phyloP scores from a whole-genome alignment of 129 eudicot species.

The Mikania micrantha region DNA sequence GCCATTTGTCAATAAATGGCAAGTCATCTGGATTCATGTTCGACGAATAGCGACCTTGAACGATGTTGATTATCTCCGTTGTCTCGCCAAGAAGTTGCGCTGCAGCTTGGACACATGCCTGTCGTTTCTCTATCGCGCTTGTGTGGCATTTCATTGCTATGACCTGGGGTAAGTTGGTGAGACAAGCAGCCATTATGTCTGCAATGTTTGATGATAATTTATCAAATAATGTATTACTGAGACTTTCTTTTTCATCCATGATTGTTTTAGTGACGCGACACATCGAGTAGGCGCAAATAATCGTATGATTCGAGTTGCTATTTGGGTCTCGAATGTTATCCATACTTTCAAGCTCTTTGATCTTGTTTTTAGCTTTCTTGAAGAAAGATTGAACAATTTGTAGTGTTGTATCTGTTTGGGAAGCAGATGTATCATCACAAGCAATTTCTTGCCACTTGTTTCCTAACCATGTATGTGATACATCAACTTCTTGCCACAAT shows the following conservation, averaged over 20 bases:
- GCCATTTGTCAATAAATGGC: background rate
- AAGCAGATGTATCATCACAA: background rate
- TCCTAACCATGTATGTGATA: background rate
- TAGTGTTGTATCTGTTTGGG: too few relatives aligned
- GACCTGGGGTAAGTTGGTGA: slow-evolving; percentile 2
- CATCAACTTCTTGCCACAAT: slow-evolving; percentile 1
- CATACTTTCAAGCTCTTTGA: background rate
- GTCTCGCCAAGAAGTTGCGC: slow-evolving; percentile 4
- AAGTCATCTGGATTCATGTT: background rate
- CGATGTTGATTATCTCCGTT: background rate
- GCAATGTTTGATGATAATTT: background rate
- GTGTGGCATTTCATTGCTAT: background rate
- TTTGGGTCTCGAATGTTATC: background rate
- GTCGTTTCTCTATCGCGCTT: background rate
- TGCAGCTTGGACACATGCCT: background rate
- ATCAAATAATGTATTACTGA: background rate
- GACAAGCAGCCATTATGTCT: slow-evolving; percentile 4
- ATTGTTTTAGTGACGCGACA: background rate
- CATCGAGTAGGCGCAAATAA: background rate
- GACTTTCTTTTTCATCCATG: background rate
- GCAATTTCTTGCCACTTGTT: background rate
- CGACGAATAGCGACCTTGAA: background rate
- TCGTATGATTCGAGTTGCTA: background rate
- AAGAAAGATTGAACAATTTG: background rate
- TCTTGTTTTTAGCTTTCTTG: background rate